Base-by-base conservation (phyloP, 2,329 filamentous ascomycete genomes). In the Ceratocystiopsis sp. region DNA sequence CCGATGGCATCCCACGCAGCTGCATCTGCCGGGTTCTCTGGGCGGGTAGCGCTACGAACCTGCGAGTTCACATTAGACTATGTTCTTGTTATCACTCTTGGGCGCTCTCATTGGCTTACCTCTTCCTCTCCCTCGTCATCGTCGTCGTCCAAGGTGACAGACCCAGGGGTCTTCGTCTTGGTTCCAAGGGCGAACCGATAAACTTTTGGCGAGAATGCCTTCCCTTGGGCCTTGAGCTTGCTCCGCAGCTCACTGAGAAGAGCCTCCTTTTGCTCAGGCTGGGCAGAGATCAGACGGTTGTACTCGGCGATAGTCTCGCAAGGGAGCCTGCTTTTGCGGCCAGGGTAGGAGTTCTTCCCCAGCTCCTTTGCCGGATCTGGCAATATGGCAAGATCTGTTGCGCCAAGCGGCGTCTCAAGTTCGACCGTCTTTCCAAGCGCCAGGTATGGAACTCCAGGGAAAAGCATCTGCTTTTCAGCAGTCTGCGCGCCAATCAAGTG, bases 1-100 rank as follows among this genome's bases (percentile, higher is more conserved):
- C 67, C 68, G 47, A 69, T 62, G 0, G 64, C 60, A 51, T 75
- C 71, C 69, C 70, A 75, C 3, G 61, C 63, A 19, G 67, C 66
- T 19, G 64, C 68, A 45, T 66, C 67, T 15, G 61, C 58, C 11
- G 60, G 56, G 40, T 71, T 63, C 10, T 52, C 47, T 2, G 71
- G 71, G 7, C 66, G 65, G 4, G 53, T 59, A 5, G 59, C 57
- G 29, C 63, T 48, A n/a, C 66, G 65, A 19, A 29, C 10, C 25
- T 29, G 10, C 6, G 10, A 9, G 10, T 29, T 8, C 25, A 29
- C 10, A 10, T 29, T 29, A 29, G 25, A 11, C 5, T 8, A 29
- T 29, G 25, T 29, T 29, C 10, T 10, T 29, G 6, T 29, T 29
- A 29, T 10, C 2, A 11, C 25, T 29, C 10, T 29, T 4, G 10